Evolutionary conservation across 768 basidiomycete species (phyloP).

Genomic region (Kwoniella europaea): DNA sequence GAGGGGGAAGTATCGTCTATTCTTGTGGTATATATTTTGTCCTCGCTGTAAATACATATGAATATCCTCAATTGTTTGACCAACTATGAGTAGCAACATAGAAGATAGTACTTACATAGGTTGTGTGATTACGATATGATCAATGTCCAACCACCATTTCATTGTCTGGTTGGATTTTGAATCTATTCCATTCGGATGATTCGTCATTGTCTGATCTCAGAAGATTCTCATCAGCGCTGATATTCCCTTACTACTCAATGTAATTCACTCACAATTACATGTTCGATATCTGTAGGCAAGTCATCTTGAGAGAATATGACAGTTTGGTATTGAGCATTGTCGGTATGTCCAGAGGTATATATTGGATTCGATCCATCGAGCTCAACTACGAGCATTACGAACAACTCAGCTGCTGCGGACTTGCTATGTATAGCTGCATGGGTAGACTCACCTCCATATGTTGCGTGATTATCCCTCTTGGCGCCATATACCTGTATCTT

Average conservation of each 20-base stretch:
- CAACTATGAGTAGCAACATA: not conserved
- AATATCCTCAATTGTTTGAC: too few species aligned
- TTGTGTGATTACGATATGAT: conserved; percentile 34
- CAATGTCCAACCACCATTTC: conserved; percentile 39
- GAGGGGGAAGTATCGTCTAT: conserved; percentile 33
- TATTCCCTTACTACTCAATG: too few species aligned
- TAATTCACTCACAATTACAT: conserved; percentile 30
- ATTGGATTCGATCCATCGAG: conserved; percentile 3
- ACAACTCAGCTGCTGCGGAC: not conserved
- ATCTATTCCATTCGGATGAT: conserved; percentile 17
- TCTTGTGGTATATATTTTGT: conserved; percentile 21
- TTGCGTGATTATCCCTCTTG: conserved; percentile 35
- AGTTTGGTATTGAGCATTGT: conserved; percentile 13
- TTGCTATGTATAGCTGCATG: not conserved
- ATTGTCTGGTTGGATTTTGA: conserved; percentile 14
- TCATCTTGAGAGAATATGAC: conserved; percentile 19
- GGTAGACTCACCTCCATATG: conserved; percentile 14
- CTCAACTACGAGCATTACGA: not conserved
- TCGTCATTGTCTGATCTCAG: conserved; percentile 2
- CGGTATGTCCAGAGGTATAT: not conserved
- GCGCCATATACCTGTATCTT: conserved; percentile 33
- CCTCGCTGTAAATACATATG: not conserved
- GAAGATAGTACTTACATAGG: conserved; percentile 21
- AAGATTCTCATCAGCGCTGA: not conserved
- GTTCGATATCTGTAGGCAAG: conserved; percentile 22